These are phyloP conservation scores for Hydnomerulius pinastri DNA, from an alignment of 768 basidiomycete species.

Conservation along the genomic window DNA sequence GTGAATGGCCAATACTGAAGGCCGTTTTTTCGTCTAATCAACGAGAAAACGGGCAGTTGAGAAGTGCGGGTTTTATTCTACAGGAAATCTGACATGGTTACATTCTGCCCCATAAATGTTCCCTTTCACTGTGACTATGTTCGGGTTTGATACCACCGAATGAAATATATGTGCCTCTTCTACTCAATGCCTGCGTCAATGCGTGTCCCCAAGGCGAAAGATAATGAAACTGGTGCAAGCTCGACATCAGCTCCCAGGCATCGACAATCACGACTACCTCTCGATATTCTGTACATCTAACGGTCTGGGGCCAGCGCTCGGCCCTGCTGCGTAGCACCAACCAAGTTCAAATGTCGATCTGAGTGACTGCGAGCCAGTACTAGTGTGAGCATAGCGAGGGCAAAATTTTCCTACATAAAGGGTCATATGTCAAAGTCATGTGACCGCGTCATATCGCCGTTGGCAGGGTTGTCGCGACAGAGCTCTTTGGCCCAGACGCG, in stretches of 20 bases:
- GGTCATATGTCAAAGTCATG: conserved; percentile 5
- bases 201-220: too few species aligned
- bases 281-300: neutral
- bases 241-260: neutral
- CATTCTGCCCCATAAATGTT: conserved; percentile 34
- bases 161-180: neutral
- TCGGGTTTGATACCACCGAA: neutral
- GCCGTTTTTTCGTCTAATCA: conserved; percentile 54
- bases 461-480: neutral
- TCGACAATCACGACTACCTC: neutral
- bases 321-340: too few species aligned
- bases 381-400: too few species aligned
- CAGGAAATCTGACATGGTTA: conserved; percentile 36
- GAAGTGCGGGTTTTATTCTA: conserved; percentile 37
- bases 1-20: conserved; percentile 67
- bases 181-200: too few species aligned
- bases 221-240: too few species aligned
- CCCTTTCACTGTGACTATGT: neutral
- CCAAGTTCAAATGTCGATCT: too few species aligned
- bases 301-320: too few species aligned
- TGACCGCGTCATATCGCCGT: conserved; percentile 20
- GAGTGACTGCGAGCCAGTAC: too few species aligned
- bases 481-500: neutral
- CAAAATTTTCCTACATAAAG: too few species aligned
- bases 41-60: conserved; percentile 52